Conservation (phyloP, 139 green algal genomes). For the Tetraselmis chui region DNA sequence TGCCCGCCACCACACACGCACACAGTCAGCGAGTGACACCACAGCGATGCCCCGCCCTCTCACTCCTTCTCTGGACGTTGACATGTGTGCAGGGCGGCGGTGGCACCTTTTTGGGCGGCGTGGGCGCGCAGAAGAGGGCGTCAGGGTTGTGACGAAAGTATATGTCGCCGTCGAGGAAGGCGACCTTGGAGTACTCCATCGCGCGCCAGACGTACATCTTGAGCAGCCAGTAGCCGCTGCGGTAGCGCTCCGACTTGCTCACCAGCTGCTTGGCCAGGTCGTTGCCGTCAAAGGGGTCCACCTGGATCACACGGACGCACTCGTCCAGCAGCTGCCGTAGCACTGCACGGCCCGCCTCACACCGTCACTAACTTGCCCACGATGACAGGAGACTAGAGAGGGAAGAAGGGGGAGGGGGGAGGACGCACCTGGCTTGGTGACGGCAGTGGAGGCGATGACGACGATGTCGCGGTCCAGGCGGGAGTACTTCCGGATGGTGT, state of each 20-base stretch:
- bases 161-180: constrained; percentile 32
- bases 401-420: too few species aligned
- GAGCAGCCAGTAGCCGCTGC: constrained; percentile 13
- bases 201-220: constrained; percentile 10
- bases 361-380: neutral
- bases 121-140: constrained; percentile 22
- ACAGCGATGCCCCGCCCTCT: too few species aligned
- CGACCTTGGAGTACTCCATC: constrained; percentile 19
- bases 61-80: too few species aligned
- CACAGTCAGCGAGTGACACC: too few species aligned
- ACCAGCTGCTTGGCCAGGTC: neutral
- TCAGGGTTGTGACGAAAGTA: constrained; percentile 22
- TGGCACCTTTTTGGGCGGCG: too few species aligned
- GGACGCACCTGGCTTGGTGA: neutral
- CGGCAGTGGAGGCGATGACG: constrained; percentile 4
- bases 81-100: too few species aligned
- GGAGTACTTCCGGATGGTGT: constrained; percentile 13
- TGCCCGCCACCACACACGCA: too few species aligned
- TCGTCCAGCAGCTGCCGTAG: neutral
- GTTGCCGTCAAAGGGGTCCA: constrained; percentile 9
- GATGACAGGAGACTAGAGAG: neutral
- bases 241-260: constrained; percentile 3
- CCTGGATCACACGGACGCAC: constrained; percentile 9
- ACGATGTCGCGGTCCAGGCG: constrained; percentile 10
- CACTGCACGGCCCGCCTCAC: too few species aligned